These are phyloP conservation scores for Trypanosoma boissoni DNA, from an alignment of 208 protist genomes.

Conservation along the genomic window DNA sequence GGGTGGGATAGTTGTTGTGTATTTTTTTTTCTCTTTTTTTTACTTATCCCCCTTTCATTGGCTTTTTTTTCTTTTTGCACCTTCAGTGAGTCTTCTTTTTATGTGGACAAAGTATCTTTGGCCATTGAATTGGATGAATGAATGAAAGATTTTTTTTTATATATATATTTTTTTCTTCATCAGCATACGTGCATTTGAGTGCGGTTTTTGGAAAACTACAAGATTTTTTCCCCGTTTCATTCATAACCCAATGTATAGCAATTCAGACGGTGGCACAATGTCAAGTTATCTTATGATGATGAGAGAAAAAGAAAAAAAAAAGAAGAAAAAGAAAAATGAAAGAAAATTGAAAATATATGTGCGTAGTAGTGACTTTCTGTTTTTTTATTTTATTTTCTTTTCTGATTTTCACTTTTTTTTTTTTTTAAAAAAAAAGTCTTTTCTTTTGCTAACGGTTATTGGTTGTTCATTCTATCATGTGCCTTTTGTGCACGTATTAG, in stretches of 20 bases:
- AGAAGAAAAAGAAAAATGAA: too few relatives aligned
- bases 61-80: not conserved
- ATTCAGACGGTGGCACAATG: too few relatives aligned
- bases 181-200: too few relatives aligned
- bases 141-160: not conserved
- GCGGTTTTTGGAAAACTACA: too few relatives aligned
- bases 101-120: too few relatives aligned
- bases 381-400: conserved; percentile 1
- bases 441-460: not conserved
- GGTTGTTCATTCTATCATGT: not conserved
- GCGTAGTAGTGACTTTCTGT: not conserved
- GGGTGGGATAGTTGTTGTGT: not conserved
- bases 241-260: too few relatives aligned
- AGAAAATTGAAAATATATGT: too few relatives aligned
- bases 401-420: not conserved
- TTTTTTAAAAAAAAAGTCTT: not conserved
- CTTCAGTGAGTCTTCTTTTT: too few relatives aligned
- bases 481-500: not conserved
- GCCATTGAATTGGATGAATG: too few relatives aligned
- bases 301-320: too few relatives aligned
- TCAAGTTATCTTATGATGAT: too few relatives aligned
- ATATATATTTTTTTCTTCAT: not conserved
- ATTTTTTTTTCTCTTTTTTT: not conserved
- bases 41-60: not conserved
- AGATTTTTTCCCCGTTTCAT: too few relatives aligned